Percentiles rank a stretch among this genome's conserved stretches.
Conservation (phyloP, 768 basidiomycete species). For the Leccinum longicurvipes region DNA sequence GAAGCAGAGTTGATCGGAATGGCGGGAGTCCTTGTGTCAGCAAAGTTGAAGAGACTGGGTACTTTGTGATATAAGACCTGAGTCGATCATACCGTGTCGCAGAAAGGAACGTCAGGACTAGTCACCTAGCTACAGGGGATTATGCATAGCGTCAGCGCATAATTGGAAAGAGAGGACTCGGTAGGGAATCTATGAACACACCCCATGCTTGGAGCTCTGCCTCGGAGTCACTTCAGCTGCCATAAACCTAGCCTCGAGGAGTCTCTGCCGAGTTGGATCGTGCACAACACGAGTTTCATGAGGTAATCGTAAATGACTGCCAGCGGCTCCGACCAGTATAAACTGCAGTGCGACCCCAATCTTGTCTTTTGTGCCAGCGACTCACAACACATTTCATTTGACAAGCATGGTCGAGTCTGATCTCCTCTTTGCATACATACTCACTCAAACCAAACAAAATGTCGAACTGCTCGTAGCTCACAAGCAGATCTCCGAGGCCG, state of each 20-base stretch:
- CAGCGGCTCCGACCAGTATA: slow-evolving; percentile 6
- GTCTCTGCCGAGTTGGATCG: not conserved
- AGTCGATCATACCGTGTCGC: too few relatives aligned
- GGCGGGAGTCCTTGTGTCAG: not conserved
- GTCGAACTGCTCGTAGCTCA: slow-evolving; percentile 44
- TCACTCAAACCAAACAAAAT: slow-evolving; percentile 46
- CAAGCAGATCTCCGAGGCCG: slow-evolving; percentile 38
- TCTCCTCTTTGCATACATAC: slow-evolving; percentile 34
- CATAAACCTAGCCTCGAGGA: not conserved
- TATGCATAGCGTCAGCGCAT: too few relatives aligned
- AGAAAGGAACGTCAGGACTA: too few relatives aligned
- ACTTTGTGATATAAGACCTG: not conserved
- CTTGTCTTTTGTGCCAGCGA: not conserved
- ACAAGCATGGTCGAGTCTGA: slow-evolving; percentile 26
- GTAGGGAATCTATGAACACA: too few relatives aligned
- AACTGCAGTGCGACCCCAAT: slow-evolving; percentile 6
- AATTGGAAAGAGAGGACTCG: not conserved
- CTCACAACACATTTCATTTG: not conserved
- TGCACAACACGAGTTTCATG: slow-evolving; percentile 4
- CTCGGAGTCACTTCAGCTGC: not conserved
- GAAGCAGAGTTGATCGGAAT: not conserved
- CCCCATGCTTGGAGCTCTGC: too few relatives aligned
- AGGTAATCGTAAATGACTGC: slow-evolving; percentile 21
- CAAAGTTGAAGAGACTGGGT: not conserved
- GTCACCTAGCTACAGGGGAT: too few relatives aligned